Conservation (phyloP, 2,329 filamentous ascomycete genomes). For the Neonectria coccinea region DNA sequence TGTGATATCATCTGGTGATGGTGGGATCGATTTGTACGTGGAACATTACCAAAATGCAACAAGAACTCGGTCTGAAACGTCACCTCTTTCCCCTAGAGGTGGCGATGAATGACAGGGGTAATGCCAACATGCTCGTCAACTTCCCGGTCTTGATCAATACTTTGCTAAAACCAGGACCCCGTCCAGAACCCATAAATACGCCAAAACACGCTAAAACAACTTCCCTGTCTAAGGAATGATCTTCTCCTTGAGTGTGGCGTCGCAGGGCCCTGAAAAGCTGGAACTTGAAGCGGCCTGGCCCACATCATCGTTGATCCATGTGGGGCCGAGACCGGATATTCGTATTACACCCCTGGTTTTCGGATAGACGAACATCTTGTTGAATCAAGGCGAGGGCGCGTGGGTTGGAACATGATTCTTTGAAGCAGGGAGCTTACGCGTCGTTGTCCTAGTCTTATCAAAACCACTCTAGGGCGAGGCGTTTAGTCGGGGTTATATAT, state of each 20-base stretch:
- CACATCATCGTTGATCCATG: constrained; percentile 11
- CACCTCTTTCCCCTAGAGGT: neutral
- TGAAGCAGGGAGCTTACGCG: constrained; percentile 14
- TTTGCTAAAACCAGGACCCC: neutral
- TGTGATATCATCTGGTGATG: neutral
- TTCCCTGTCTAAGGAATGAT: neutral
- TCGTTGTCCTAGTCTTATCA: constrained; percentile 1
- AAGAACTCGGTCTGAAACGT: neutral
- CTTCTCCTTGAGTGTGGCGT: neutral
- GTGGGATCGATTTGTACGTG: neutral
- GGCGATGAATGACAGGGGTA: neutral
- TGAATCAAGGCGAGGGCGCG: constrained; percentile 10
- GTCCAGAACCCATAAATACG: neutral
- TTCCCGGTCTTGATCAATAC: neutral
- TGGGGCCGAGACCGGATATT: constrained; percentile 21
- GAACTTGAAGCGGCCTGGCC: constrained; percentile 7
- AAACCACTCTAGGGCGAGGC: constrained; percentile 3
- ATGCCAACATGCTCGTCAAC: neutral
- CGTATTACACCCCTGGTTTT: constrained; percentile 22
- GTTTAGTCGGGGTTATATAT: constrained; percentile 6
- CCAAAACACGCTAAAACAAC: neutral
- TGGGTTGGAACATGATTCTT: neutral
- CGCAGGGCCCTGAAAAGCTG: neutral
- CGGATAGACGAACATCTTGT: constrained; percentile 15
- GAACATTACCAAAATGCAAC: neutral